Evolutionary conservation across 768 basidiomycete species (phyloP).

Genomic region (Mrakia gelida): DNA sequence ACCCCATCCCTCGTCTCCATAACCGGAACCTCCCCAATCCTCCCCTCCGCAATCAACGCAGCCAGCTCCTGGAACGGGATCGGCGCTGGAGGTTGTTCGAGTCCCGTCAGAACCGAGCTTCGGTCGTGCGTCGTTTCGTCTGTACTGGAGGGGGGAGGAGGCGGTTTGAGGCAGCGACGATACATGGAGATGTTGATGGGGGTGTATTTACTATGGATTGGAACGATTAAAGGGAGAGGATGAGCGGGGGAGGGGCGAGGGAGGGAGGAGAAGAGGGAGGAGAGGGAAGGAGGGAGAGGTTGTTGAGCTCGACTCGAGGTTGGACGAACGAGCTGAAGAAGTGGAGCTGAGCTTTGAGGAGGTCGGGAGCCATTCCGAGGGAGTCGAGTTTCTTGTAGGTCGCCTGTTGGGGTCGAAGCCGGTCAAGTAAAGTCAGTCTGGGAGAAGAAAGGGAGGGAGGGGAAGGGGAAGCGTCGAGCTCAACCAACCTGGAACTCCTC

Average conservation of each 20-base stretch:
- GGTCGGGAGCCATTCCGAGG: background rate
- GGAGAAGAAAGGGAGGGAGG: background rate
- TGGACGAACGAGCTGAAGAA: background rate
- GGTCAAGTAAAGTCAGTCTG: background rate
- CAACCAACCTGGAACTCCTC: background rate
- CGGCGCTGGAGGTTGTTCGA: background rate
- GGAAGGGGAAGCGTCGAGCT: background rate
- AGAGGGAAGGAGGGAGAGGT: background rate
- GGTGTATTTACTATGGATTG: background rate
- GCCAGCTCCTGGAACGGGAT: constrained; percentile 7
- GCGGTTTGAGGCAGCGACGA: background rate
- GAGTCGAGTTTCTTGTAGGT: background rate
- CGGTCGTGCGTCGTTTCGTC: too few relatives aligned
- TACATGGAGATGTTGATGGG: background rate
- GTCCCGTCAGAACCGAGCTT: background rate
- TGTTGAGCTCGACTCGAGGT: background rate
- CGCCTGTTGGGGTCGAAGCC: background rate
- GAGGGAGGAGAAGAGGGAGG: background rate
- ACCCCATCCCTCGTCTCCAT: constrained; percentile 4
- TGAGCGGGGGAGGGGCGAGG: background rate
- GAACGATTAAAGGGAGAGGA: background rate
- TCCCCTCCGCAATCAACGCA: background rate
- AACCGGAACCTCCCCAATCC: background rate
- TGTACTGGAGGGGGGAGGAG: background rate
- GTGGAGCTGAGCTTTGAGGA: constrained; percentile 1